These are phyloP conservation scores for Pachyrhizus erosus DNA, from an alignment of 306 rosid species.

Conservation along the genomic window DNA sequence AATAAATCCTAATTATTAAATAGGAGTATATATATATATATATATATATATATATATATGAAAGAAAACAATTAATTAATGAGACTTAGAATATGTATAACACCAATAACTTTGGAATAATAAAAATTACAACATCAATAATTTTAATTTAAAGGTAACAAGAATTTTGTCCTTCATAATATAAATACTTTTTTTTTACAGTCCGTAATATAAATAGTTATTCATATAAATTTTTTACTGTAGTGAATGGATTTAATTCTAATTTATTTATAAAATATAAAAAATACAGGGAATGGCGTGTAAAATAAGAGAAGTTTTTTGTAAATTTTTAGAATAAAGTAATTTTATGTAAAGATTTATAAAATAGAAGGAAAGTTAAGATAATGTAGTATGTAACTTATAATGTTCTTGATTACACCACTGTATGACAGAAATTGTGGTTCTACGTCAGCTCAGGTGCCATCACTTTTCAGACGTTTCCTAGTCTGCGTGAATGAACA, in stretches of 20 bases:
- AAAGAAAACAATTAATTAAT: no score
- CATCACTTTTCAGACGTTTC: neutral
- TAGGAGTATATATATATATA: no score
- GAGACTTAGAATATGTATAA: no score
- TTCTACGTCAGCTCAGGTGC: neutral
- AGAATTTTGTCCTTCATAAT: no score
- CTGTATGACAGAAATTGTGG: neutral
- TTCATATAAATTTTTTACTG: no score
- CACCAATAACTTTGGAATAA: no score
- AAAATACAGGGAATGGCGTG: neutral
- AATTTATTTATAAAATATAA: neutral
- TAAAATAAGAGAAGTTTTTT: neutral
- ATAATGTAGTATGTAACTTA: neutral
- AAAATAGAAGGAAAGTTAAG: neutral
- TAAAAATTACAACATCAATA: no score
- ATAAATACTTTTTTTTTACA: no score
- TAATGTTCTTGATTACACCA: neutral
- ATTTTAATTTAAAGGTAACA: no score
- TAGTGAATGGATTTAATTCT: neutral
- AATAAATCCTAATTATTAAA: no score
- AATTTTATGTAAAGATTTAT: neutral
- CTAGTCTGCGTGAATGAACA: neutral
- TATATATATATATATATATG: no score
- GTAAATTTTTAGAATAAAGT: neutral
- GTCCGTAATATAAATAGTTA: no score